phyloP scores from a whole-genome alignment of 1,284 basidiomycete species.

The Apiotrichum porosum region DNA sequence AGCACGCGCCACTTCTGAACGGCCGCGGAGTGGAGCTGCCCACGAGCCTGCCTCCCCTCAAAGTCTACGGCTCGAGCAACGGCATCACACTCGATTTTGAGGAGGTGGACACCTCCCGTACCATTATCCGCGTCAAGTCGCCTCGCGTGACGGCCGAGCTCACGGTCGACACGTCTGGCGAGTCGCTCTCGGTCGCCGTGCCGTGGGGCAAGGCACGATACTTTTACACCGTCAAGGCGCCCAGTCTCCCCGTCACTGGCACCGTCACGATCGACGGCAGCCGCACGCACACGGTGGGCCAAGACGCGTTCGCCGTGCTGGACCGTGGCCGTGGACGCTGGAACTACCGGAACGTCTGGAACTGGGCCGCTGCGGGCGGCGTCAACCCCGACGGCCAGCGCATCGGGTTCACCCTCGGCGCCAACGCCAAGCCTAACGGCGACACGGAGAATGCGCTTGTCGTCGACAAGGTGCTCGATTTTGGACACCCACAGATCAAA shows the following conservation, averaged over 20 bases:
- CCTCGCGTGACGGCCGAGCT: not conserved
- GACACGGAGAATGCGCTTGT: conserved; percentile 9
- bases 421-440: not conserved
- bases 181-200: conserved; percentile 4
- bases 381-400: not conserved
- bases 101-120: not conserved
- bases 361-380: conserved; percentile 3
- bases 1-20: not conserved
- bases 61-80: not conserved
- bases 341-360: conserved; percentile 3
- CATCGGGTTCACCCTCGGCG: conserved; percentile 3
- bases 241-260: not conserved
- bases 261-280: not conserved
- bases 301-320: conserved; percentile 6
- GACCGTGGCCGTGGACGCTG: conserved; percentile 6
- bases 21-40: not conserved
- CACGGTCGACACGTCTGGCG: not conserved
- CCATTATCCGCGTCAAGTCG: not conserved
- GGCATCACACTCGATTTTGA: conserved; percentile 1
- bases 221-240: conserved; percentile 5
- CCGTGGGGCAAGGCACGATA: conserved; percentile 1
- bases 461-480: conserved; percentile 5
- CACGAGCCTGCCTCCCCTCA: not conserved
- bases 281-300: not conserved
- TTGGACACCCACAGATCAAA: not conserved